Percentiles rank a stretch among this genome's conserved stretches.
phyloP scores from a whole-genome alignment of 495 filamentous ascomycete species.

The Diplogelasinospora grovesii region DNA sequence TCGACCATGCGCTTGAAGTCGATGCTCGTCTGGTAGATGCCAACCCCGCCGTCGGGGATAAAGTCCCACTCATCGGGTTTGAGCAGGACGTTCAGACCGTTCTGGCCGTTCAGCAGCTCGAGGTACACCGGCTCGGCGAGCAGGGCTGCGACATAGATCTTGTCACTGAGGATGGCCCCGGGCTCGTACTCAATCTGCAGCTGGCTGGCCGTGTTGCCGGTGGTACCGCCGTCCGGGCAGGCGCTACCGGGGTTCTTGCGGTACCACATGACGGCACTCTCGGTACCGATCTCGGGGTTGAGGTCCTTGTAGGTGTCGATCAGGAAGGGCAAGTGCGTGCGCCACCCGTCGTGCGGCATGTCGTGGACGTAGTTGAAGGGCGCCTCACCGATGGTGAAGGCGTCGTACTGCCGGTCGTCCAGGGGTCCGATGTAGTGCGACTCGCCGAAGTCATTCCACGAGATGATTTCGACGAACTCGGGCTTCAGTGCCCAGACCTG shows the following conservation, averaged over 20 bases:
- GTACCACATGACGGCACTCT: slow-evolving; percentile 55
- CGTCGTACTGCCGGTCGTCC: slow-evolving; percentile 36
- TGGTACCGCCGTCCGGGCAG: slow-evolving; percentile 20
- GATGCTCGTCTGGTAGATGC: slow-evolving; percentile 43
- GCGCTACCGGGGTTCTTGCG: slow-evolving; percentile 30
- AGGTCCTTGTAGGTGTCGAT: slow-evolving; percentile 57
- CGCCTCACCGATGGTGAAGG: slow-evolving; percentile 35
- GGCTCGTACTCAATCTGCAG: slow-evolving; percentile 1
- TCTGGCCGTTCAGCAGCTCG: slow-evolving; percentile 9
- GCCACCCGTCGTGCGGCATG: slow-evolving; percentile 32
- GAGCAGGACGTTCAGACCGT: too few species aligned
- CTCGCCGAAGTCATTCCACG: slow-evolving; percentile 37
- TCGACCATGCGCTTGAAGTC: slow-evolving; percentile 39
- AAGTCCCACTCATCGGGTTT: slow-evolving; percentile 22
- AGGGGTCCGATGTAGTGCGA: slow-evolving; percentile 39
- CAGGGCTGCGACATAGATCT: slow-evolving; percentile 32
- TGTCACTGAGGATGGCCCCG: slow-evolving; percentile 23
- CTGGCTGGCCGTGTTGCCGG: slow-evolving; percentile 22
- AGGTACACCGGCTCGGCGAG: slow-evolving; percentile 8
- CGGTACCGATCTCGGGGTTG: slow-evolving; percentile 35
- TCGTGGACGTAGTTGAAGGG: slow-evolving; percentile 36
- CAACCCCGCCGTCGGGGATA: slow-evolving; percentile 26
- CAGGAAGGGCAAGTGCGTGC: slow-evolving; percentile 47
- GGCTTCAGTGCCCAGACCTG: too few species aligned
- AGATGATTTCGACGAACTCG: slow-evolving; percentile 21